Evolutionary conservation across 2,329 filamentous ascomycete genomes (phyloP).

Genomic region (Fusarium temperatum): DNA sequence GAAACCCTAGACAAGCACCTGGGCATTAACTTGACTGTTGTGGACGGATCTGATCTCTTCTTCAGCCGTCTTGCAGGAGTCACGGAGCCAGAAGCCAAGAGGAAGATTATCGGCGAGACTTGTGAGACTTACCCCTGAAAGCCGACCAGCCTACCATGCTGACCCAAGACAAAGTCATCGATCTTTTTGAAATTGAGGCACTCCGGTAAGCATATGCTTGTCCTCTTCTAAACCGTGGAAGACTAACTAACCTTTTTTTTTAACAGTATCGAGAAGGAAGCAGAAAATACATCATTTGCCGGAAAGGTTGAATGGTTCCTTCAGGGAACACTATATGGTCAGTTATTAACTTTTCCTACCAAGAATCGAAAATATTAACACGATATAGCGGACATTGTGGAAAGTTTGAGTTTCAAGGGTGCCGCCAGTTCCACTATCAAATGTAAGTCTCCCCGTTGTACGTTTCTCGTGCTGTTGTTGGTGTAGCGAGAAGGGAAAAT

Average conservation of each 20-base stretch:
- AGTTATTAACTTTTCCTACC: neutral
- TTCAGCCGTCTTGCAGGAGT: neutral
- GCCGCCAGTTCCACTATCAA: slow-evolving; percentile 8
- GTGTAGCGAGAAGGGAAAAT: neutral
- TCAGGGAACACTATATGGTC: neutral
- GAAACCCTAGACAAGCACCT: neutral
- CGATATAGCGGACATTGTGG: neutral
- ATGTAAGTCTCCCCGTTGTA: neutral
- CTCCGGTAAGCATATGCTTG: neutral
- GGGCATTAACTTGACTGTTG: neutral
- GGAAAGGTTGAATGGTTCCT: neutral
- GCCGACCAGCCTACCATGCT: neutral
- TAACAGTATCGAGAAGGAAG: neutral
- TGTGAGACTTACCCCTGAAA: slow-evolving; percentile 10
- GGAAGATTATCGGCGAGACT: neutral
- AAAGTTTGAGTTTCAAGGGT: slow-evolving; percentile 25
- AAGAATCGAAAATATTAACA: neutral
- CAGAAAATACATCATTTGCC: neutral
- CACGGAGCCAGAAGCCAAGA: neutral
- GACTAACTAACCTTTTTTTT: neutral
- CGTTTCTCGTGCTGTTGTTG: neutral
- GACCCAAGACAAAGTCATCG: neutral
- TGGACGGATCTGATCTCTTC: neutral
- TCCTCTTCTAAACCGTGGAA: neutral
- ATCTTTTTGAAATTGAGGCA: neutral